Base-by-base conservation (phyloP, 345 rosid genomes). In the Clausena lansium region DNA sequence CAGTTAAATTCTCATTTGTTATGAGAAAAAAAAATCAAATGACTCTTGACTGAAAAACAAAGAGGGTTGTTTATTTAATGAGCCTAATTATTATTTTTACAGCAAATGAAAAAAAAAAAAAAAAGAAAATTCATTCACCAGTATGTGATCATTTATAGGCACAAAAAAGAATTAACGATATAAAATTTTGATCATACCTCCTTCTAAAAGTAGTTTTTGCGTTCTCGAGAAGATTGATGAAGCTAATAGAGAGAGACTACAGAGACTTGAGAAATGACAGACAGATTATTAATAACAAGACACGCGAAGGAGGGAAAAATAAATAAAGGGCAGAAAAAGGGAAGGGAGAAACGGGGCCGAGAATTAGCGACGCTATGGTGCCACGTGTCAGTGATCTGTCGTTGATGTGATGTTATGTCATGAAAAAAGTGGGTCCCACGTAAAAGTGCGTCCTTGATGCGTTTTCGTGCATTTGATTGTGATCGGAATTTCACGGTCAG, bases 331-430 rank as follows among this genome's bases (percentile, higher is more conserved):
- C 20, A 62, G 11, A 0, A 33, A 30, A 28, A 32, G 11, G 2
- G 7, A 78, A 76, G 19, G 60, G 71, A 71, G 88, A 86, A 80
- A 86, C 93, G 93, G 74, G 82, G 86, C 24, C 59, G 64, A 33
- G 71, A 35, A 24, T 5, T 22, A 54, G 65, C 50, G 90, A 80
- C 85, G 71, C 77, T 36, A 79, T 33, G 82, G 14, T 24, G 85
- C 79, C 94, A 94, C 90, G 88, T 89, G 88, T 80, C 35, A 0
- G 10, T 9, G n/a, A 22, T 6, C 35, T 6, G 80, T 1, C 39
- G 67, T 77, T 52, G 66, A 52, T 54, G 28, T 61, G 65, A 75
- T 11, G 65, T 22, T 20, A 36, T n/a, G n/a, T n/a, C n/a, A n/a
- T n/a, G n/a, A 28, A 55, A 61, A 14, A 36, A 30, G 71, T 79